Conservation (phyloP, 2,329 filamentous ascomycete genomes). For the Aspergillus ibericus region DNA sequence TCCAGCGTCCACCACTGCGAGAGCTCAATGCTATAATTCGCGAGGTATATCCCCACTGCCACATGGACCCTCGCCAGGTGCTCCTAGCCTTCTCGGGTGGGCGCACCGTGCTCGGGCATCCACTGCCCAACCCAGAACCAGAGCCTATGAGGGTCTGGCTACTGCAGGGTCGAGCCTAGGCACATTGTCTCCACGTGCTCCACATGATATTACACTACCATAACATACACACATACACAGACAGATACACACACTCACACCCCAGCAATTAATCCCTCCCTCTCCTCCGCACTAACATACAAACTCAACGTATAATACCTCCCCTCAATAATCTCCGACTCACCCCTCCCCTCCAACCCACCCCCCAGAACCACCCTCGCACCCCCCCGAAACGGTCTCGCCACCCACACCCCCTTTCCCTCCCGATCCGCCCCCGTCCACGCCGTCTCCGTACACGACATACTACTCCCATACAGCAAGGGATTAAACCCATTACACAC, state of each 20-base stretch:
- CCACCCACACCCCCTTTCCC: slow-evolving; percentile 20
- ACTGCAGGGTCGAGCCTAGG: neutral
- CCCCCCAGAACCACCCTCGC: slow-evolving; percentile 18
- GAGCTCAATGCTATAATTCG: neutral
- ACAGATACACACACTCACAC: neutral
- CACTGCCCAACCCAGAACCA: neutral
- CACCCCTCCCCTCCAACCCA: slow-evolving; percentile 16
- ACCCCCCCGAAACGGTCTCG: slow-evolving; percentile 21
- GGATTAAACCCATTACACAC: slow-evolving; percentile 36
- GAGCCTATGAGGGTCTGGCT: neutral
- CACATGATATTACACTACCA: neutral
- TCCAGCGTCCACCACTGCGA: neutral
- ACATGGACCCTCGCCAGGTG: neutral
- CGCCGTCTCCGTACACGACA: slow-evolving; percentile 21
- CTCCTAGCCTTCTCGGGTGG: too few relatives aligned
- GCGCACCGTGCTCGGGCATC: too few relatives aligned
- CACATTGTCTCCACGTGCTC: too few relatives aligned
- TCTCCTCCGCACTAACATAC: slow-evolving; percentile 24
- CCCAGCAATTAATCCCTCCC: slow-evolving; percentile 6
- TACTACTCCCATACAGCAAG: slow-evolving; percentile 24
- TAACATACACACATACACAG: neutral
- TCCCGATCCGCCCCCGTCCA: slow-evolving; percentile 22
- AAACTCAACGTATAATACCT: slow-evolving; percentile 25
- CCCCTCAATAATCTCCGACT: slow-evolving; percentile 25
- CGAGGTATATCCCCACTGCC: neutral